These are phyloP conservation scores for Artomyces pyxidatus DNA, from an alignment of 768 basidiomycete species.

Conservation along the genomic window DNA sequence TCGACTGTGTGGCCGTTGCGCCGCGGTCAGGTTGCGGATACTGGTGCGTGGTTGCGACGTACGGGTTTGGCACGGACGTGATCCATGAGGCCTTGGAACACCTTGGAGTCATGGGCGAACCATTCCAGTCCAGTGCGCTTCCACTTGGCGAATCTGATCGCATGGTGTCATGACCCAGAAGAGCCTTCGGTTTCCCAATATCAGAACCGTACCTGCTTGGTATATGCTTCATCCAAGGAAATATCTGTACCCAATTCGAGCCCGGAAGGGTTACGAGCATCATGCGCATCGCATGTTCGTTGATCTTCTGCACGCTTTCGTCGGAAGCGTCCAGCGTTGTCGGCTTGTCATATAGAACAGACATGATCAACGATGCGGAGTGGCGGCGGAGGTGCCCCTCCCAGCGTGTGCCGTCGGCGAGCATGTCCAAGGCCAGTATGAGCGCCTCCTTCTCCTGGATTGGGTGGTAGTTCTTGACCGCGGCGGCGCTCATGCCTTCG, in stretches of 20 bases:
- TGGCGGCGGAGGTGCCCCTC: slow-evolving; percentile 20
- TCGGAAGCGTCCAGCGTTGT: slow-evolving; percentile 6
- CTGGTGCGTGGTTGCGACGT: not conserved
- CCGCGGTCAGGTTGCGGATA: not conserved
- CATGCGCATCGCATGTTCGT: not conserved
- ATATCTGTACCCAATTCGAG: not conserved
- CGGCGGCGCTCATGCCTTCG: not conserved
- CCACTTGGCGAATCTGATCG: slow-evolving; percentile 4
- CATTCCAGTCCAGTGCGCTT: slow-evolving; percentile 6
- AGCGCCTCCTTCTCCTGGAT: slow-evolving; percentile 25
- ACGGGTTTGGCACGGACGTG: slow-evolving; percentile 1
- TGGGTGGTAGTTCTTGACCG: slow-evolving; percentile 14
- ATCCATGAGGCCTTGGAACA: slow-evolving; percentile 4
- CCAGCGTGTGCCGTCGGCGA: slow-evolving; percentile 19
- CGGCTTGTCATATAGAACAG: slow-evolving; percentile 2
- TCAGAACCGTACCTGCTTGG: no score
- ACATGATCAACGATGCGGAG: slow-evolving; percentile 19
- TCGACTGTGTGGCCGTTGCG: not conserved
- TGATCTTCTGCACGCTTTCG: not conserved
- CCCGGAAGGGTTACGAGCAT: not conserved
- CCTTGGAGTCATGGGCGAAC: slow-evolving; percentile 3
- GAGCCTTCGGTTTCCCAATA: no score
- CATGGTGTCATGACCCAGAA: no score
- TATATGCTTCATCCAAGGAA: not conserved
- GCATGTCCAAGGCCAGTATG: slow-evolving; percentile 23